Conservation (phyloP, 2,329 filamentous ascomycete species). For the Ophiostoma sp. region DNA sequence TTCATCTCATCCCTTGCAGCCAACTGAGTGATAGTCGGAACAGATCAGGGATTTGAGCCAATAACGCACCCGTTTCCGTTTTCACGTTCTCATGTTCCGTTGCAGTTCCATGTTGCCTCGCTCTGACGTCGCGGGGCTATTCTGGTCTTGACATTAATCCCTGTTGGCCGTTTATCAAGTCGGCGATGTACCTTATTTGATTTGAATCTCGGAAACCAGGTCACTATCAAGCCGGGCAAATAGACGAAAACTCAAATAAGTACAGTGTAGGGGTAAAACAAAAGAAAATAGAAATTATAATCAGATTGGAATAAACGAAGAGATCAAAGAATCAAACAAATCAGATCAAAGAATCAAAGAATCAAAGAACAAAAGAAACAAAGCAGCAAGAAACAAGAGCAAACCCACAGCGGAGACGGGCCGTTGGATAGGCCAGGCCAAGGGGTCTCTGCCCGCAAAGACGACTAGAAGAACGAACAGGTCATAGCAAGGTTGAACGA, state of each 20-base stretch:
- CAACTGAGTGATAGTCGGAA: too few species aligned
- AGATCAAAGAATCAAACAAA: not conserved
- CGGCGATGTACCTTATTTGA: not conserved
- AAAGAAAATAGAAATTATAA: not conserved
- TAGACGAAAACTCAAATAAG: not conserved
- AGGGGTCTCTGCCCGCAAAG: not conserved
- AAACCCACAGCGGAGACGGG: slow-evolving; percentile 13
- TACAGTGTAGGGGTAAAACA: too few species aligned
- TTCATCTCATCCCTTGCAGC: too few species aligned
- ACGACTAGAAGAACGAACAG: too few species aligned
- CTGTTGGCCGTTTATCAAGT: too few species aligned
- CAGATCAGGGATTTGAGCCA: too few species aligned
- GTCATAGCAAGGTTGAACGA: too few species aligned
- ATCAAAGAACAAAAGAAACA: not conserved
- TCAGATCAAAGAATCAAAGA: not conserved
- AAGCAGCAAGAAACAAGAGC: not conserved
- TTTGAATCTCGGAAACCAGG: not conserved
- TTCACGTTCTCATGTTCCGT: too few species aligned
- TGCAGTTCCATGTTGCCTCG: too few species aligned
- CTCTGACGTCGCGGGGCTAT: too few species aligned
- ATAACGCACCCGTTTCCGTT: too few species aligned
- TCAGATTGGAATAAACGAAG: not conserved
- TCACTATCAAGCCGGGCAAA: not conserved
- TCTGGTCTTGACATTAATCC: too few species aligned
- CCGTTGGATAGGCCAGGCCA: slow-evolving; percentile 7